Percentiles rank a stretch among this genome's conserved stretches.
phyloP scores from a whole-genome alignment of 202 grass and related monocot genomes.

The Eragrostis tef region DNA sequence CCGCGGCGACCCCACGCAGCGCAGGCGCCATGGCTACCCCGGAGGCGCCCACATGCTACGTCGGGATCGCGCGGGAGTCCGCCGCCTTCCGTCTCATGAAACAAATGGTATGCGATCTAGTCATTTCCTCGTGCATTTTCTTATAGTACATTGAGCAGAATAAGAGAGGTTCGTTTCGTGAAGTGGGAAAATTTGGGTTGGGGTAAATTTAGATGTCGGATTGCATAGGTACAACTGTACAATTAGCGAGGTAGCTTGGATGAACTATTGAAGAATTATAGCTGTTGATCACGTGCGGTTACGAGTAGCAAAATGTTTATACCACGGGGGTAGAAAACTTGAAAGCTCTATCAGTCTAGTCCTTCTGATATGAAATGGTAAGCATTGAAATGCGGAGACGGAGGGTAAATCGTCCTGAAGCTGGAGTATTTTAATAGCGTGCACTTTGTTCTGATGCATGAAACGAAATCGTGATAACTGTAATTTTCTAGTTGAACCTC shows the following conservation, averaged over 20 bases:
- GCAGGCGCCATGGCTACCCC: constrained; percentile 63
- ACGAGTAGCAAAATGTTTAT: neutral
- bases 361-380: neutral
- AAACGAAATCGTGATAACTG: neutral
- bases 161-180: neutral
- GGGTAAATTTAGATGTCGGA: neutral
- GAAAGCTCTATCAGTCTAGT: neutral
- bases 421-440: neutral
- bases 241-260: neutral
- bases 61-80: constrained; percentile 80
- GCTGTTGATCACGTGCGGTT: neutral
- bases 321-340: neutral
- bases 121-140: neutral
- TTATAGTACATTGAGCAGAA: too few species aligned
- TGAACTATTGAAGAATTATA: neutral
- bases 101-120: constrained; percentile 69
- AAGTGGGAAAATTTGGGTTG: neutral
- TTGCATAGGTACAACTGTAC: neutral
- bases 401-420: neutral
- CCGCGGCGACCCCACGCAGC: constrained; percentile 39
- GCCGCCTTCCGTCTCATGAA: constrained; percentile 99
- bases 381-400: neutral
- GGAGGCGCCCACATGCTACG: constrained; percentile 70
- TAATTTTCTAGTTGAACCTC: neutral
- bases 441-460: neutral